Evolutionary conservation across 148 eudicot genomes (phyloP).

Genomic region (Chenopodium suecicum): DNA sequence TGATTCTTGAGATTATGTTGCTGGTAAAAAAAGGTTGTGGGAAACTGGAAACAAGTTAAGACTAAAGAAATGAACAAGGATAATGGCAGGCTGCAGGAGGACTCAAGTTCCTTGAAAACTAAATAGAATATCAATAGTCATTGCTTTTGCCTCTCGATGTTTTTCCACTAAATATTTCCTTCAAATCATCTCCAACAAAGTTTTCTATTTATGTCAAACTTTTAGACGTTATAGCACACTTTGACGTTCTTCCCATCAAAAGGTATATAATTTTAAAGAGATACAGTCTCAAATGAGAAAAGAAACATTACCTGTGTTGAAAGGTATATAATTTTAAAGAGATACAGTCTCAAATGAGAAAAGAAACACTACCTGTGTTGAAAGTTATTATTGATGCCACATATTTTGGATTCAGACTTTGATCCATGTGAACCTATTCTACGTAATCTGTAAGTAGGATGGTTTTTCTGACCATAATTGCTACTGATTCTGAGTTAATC

Average conservation of each 20-base stretch:
- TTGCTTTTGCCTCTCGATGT: background rate
- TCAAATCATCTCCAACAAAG: background rate
- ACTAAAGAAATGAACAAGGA: background rate
- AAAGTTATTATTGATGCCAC: background rate
- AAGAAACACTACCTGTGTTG: background rate
- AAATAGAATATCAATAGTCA: background rate
- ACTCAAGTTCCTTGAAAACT: background rate
- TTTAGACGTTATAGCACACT: background rate
- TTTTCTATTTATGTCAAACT: background rate
- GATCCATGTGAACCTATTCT: background rate
- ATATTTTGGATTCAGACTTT: background rate
- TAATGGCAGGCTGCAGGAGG: background rate
- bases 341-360: background rate
- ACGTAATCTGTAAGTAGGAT: background rate
- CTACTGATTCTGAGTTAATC: background rate
- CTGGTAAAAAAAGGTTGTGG: background rate
- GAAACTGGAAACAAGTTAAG: background rate
- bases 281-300: background rate
- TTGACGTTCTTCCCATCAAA: background rate
- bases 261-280: background rate
- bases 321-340: background rate
- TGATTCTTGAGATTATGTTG: background rate
- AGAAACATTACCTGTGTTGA: background rate
- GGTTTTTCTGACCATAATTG: background rate
- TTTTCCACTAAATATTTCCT: background rate